phyloP scores from a whole-genome alignment of 768 basidiomycete species.

The Suillus cothurnatus region DNA sequence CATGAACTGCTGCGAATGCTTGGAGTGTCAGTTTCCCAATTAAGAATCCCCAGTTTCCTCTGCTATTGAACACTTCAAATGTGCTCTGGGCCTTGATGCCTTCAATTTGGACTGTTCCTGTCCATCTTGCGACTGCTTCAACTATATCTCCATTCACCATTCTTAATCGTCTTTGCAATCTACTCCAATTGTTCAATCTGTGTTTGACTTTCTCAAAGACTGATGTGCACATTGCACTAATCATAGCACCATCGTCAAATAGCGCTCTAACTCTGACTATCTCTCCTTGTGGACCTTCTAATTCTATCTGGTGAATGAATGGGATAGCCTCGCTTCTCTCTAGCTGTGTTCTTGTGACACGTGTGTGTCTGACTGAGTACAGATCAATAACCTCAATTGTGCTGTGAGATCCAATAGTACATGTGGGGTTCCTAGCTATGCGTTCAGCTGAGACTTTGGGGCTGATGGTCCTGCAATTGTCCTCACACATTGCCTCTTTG shows the following conservation, averaged over 20 bases:
- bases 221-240: slow-evolving; percentile 26
- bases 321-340: not conserved
- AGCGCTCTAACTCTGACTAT: slow-evolving; percentile 12
- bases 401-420: not conserved
- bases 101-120: not conserved
- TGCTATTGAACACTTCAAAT: slow-evolving; percentile 22
- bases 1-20: slow-evolving; percentile 25
- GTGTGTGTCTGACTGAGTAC: not conserved
- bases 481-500: not conserved
- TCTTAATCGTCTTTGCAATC: slow-evolving; percentile 22
- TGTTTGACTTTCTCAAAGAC: slow-evolving; percentile 10
- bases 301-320: not conserved
- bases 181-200: slow-evolving; percentile 10
- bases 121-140: slow-evolving; percentile 13
- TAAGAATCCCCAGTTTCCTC: slow-evolving; percentile 29
- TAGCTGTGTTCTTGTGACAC: not conserved
- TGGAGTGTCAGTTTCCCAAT: slow-evolving; percentile 33
- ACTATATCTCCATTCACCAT: slow-evolving; percentile 35
- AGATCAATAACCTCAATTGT: not conserved
- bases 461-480: not conserved
- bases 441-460: not conserved
- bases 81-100: not conserved
- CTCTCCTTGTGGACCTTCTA: slow-evolving; percentile 22
- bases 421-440: not conserved
- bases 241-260: slow-evolving; percentile 37